phyloP scores from a whole-genome alignment of 164 flowering plant species.

The Nymphaea colorata region DNA sequence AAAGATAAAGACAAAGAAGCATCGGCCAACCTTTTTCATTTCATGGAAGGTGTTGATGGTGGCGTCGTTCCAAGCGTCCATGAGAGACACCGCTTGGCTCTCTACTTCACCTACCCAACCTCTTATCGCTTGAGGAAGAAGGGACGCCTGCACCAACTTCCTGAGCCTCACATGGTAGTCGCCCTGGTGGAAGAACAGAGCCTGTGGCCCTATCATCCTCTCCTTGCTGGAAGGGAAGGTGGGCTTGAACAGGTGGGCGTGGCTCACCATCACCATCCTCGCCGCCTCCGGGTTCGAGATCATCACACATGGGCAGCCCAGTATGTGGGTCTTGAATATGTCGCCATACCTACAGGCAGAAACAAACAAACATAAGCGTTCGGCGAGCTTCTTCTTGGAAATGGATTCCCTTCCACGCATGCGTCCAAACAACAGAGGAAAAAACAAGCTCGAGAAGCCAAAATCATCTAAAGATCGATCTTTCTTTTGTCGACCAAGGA shows the following conservation, averaged over 20 bases:
- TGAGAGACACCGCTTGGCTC: conserved; percentile 27
- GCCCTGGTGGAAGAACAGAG: conserved; percentile 83
- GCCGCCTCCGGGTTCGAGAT: conserved; percentile 74
- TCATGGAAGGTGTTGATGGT: conserved; percentile 46
- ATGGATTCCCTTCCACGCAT: no score
- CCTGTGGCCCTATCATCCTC: conserved; percentile 68
- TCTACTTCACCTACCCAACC: conserved; percentile 44
- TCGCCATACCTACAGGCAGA: conserved; percentile 45
- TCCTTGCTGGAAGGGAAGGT: conserved; percentile 76
- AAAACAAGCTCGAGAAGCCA: no score
- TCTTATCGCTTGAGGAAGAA: conserved; percentile 48
- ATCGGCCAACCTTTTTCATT: conserved; percentile 54
- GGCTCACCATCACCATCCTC: conserved; percentile 42
- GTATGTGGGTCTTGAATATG: conserved; percentile 72
- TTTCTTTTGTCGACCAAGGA: no score
- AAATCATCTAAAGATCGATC: no score
- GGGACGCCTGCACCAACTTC: conserved; percentile 59
- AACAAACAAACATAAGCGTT: neutral
- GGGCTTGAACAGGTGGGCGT: conserved; percentile 59
- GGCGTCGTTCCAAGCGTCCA: conserved; percentile 35
- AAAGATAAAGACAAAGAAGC: no score
- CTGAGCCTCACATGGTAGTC: conserved; percentile 55
- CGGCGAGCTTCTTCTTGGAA: no score
- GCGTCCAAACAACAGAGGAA: no score
- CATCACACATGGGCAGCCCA: conserved; percentile 94